Base-by-base conservation (phyloP, 129 eudicot genomes). In the Heracleum sosnowskyi region DNA sequence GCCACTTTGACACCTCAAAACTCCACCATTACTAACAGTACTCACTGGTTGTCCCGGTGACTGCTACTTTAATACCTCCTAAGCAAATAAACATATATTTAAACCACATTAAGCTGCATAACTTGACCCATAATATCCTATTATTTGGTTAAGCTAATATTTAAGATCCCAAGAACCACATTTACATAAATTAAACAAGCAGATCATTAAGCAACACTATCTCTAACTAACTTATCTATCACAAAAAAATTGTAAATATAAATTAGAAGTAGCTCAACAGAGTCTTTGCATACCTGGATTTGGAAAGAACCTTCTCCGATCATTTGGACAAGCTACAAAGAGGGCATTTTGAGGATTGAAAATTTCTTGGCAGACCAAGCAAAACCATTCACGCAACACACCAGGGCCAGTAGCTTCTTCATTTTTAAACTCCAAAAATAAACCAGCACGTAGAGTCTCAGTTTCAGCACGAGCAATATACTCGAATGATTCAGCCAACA, bases 401-500 rank as follows among this genome's bases (percentile, higher is more conserved):
- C 98, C 97, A 69, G 97, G 98, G 11, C 98, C 98, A 0, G 97
- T 94, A 69, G 98, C 98, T 79, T 94, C 98, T 81, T 94, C 98
- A 18, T 91, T 88, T 85, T 89, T 91, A 79, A 94, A 91, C 88
- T 87, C 97, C 89, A 94, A 82, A 79, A 86, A 90, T 77, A 94
- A 77, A 35, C 93, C 96, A 82, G 87, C 77, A 72, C 87, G 96
- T 69, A 94, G 79, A 3, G 87, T 73, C 4, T 85, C 85, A 28
- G 89, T 76, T 22, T 84, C 88, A 68, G 92, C 97, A 69, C 68
- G 68, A 76, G 79, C 82, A 77, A 91, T 88, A 41, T 91, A 91
- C 81, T 88, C 97, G 66, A 87, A 93, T 12, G 98, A 93, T 69
- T 87, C 95, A 10, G 91, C 83, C 82, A 90, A 80, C 85, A 93